Evolutionary conservation across 2,329 filamentous ascomycete genomes (phyloP), one percentile per base, ranked within the genome.

Genomic region (Dactylella cylindrospora): DNA sequence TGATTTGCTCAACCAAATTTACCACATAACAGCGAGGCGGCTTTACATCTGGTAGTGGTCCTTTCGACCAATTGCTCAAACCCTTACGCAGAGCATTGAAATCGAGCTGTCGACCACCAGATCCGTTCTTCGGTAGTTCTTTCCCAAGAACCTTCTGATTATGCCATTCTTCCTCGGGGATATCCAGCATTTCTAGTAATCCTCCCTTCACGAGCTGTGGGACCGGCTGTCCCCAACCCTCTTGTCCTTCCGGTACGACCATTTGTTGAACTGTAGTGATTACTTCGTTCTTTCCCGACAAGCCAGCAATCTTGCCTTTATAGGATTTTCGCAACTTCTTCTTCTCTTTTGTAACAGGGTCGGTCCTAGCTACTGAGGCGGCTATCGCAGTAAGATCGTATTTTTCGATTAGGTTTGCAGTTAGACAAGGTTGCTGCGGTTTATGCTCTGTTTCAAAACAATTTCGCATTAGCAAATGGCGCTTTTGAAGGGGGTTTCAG

Each of bases 251-350:
- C 12, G 57, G 46, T 43, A 66, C 66, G 36, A 65, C 64, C 45
- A 50, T 74, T 72, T 67, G 74, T 73, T 28, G 71, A 69, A 12
- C 76, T 72, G 68, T 79, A 23, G 57, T 62, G 31, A 62, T 39
- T 3, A 62, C 57, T 39, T 62, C 78, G 55, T 76, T 76, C 65
- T 75, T 75, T 40, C 78, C 78, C 20, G 76, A 73, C 54, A 80
- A 70, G 31, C 71, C 71, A 67, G 78, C 78, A 60, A 79, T 75
- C 65, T 79, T 78, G 41, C 75, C 76, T 67, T 78, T 77, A 67
- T 80, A 80, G 26, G 76, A 78, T 67, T 79, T 80, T 31, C 78
- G 74, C 28, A 80, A 70, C 67, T 77, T 78, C 68, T 79, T 79
- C 71, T 80, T 80, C 65, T 76, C 76, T 60, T 77, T 77, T 8